Evolutionary conservation across 108 stramenopile species (phyloP).

Genomic region (Skeletonema grethae): DNA sequence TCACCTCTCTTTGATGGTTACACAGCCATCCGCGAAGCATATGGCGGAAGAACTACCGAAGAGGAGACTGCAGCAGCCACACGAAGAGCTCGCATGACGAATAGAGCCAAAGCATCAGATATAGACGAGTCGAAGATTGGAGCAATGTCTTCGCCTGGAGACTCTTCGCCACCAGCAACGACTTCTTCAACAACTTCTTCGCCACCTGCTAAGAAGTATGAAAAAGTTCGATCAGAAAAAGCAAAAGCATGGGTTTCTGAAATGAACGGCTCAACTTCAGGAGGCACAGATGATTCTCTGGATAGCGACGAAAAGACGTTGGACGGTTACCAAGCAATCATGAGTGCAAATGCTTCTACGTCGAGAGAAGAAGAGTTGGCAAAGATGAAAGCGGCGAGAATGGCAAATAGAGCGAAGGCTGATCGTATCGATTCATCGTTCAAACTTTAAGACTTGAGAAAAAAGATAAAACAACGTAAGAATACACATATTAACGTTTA

Average conservation of each 20-base stretch:
- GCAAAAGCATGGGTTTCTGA: not conserved
- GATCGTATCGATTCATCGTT: conserved; percentile 18
- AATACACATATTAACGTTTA: conserved; percentile 1
- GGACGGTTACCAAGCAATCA: conserved; percentile 81
- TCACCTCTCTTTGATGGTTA: conserved; percentile 79
- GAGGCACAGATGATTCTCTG: not conserved
- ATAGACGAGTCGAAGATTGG: conserved; percentile 54
- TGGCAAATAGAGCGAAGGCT: conserved; percentile 53
- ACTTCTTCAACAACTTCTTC: not conserved
- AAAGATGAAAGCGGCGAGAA: conserved; percentile 67
- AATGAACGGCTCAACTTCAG: conserved; percentile 3
- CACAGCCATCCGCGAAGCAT: conserved; percentile 63
- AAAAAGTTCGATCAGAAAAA: conserved; percentile 2
- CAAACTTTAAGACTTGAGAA: not conserved
- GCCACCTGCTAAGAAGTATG: not conserved
- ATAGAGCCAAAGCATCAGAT: conserved; percentile 54
- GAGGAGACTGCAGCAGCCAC: conserved; percentile 67
- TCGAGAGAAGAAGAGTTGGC: conserved; percentile 68
- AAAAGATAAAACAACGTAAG: not conserved
- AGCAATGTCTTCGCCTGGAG: conserved; percentile 18
- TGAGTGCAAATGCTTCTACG: conserved; percentile 53
- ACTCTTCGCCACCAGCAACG: not conserved
- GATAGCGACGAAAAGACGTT: conserved; percentile 60
- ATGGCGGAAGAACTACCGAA: conserved; percentile 42
- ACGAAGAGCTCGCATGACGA: conserved; percentile 62